Base-by-base conservation (phyloP, 164 flowering plant species). In the Nymphaea thermarum region DNA sequence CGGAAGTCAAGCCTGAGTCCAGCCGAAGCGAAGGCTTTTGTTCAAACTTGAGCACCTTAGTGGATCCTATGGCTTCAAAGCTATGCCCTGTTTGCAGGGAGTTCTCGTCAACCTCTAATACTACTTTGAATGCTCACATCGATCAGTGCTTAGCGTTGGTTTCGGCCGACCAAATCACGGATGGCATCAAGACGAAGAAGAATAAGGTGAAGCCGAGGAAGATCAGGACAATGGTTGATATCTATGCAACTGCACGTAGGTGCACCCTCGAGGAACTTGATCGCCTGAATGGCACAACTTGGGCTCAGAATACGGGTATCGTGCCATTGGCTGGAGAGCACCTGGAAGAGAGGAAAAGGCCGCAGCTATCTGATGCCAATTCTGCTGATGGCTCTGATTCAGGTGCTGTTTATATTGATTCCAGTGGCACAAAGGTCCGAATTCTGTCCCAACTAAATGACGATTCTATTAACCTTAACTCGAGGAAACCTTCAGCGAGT, bases 71-170 rank as follows among this genome's bases (percentile, higher is more conserved):
- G 91, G 82, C 90, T 77, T 87, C 96, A 4, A 87, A 87, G 77
- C 75, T 82, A 63, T 93, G 98, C 82, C 98, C 98, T 74, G 96
- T 93, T 73, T 93, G 98, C 82, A 84, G 84, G 71, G 84, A 82
- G 1, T 93, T 93, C 74, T 80, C 93, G 6, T 93, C 96, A 8
- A 80, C 94, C 41, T 90, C 98, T 12, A 90, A 90, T 78, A 93
- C 98, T 62, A 90, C 97, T 44, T 81, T 93, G 81, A 93, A 93
- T 79, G 97, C 97, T 65, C 98, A 93, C 73, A 93, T 93, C 17
- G 98, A 93, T 71, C 96, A 86, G 73, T 93, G 98, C 73, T 94
- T 90, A 44, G 81, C 90, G 25, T 80, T 92, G 10, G 25, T 25
- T 25, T 25, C 44, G 14, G 4, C 11, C 17, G 43, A 18, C 4